Evolutionary conservation across 2,329 filamentous ascomycete genomes (phyloP), one percentile per base, ranked within the genome.

Genomic region (Gnomoniopsis sp.): DNA sequence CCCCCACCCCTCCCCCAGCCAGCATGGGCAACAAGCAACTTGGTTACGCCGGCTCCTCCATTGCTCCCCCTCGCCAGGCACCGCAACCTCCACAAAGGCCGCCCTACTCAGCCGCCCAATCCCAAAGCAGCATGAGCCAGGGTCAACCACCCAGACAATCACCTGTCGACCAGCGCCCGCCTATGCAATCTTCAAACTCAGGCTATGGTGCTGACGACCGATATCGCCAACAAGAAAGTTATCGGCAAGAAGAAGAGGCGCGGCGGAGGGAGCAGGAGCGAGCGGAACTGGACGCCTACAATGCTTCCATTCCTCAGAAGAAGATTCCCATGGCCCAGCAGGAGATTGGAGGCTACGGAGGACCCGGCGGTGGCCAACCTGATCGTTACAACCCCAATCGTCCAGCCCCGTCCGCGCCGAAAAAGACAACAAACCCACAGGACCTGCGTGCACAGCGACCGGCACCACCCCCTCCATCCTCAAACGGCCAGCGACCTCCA

Each of bases 311-410:
- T 60, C 93, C 92, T 34, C 89, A 96, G 78, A 87, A 83, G 63
- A 91, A 90, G 70, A 77, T 87, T 12, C 90, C 91, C 2, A 69
- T 95, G 64, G 92, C 93, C 34, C 91, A 98, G 72, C 93, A 97
- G 74, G 95, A 98, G 72, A 77, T 98, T 65, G 91, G 90, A 58
- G 87, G 88, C 34, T 89, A 85, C 62, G 81, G 84, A 43, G 79
- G 81, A 30, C 43, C 53, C 62, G 76, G 79, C 48, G 66, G 78
- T 21, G 71, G 81, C 15, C 70, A 76, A 34, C 73, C 79, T n/a
- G 84, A 87, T 66, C 85, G 91, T 62, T 98, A 92, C 74, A 96
- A 96, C 71, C 92, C 93, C 3, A 87, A 86, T 55, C 84, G 93
- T 68, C 89, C 90, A 43, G 89, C 93, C 51, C 93, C 93, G n/a